Percentiles rank a stretch among this genome's conserved stretches.
Conservation (phyloP, 345 rosid genomes). For the Lenwebbia sp. region DNA sequence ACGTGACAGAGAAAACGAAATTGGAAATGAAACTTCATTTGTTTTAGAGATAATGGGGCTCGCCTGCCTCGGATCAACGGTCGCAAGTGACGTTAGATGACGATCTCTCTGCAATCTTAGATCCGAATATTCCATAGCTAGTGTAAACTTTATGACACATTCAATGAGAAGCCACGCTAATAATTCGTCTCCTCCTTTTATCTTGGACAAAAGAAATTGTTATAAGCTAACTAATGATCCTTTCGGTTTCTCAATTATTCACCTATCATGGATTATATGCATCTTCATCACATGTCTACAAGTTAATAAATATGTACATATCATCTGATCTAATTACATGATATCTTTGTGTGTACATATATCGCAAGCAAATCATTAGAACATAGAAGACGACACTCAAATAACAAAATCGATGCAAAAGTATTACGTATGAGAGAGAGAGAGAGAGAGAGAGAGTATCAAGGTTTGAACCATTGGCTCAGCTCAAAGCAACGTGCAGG, state of each 20-base stretch:
- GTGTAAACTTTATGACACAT: not conserved
- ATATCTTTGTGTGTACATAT: not conserved
- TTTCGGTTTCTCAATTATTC: not conserved
- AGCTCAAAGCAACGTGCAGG: not conserved
- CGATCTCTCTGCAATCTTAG: not conserved
- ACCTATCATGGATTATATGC: not conserved
- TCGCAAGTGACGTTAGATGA: not conserved
- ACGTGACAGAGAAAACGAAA: not conserved
- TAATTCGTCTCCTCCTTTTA: not conserved
- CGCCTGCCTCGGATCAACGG: not conserved
- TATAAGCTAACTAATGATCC: not conserved
- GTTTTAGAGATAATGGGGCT: not conserved
- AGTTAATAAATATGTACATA: not conserved
- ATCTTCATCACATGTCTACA: not conserved
- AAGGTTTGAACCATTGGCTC: not conserved
- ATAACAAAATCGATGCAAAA: not conserved
- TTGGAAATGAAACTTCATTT: not conserved
- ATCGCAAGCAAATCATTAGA: not conserved
- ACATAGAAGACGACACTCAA: not conserved
- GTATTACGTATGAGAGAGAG: not conserved
- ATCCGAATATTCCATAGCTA: not conserved
- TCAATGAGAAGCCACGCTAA: not conserved
- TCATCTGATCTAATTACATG: not conserved
- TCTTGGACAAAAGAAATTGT: not conserved
- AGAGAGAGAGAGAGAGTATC: not conserved